Base-by-base conservation (phyloP, 1,284 basidiomycete genomes). In the Sutorius eximius region DNA sequence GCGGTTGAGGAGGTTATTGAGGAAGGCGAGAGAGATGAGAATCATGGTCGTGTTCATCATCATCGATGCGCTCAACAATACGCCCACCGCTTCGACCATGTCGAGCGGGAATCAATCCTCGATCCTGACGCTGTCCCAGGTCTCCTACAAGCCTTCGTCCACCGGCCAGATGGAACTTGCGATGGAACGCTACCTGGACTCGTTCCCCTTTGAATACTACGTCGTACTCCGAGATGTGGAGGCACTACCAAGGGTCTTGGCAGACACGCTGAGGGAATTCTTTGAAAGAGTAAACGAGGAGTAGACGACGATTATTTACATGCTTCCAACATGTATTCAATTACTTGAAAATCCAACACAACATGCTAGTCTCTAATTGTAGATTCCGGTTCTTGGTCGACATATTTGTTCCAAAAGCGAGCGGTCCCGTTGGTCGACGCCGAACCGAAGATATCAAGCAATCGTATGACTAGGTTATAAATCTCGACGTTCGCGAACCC, bases 181-280 rank as follows among this genome's bases (percentile, higher is more conserved):
- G 67, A 86, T 98, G 79, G 82, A 90, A 64, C 84, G 92, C 47
- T 98, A 98, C 71, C 73, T 98, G 63, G 95, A 98, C 69, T 90
- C 93, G 4, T 99, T 99, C 83, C 97, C 97, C 0, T 99, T 99
- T 75, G 94, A 98, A 75, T 97, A 97, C 71, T 99, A 95, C 64
- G 90, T 98, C 48, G 91, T 99, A 16, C 75, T 99, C 44, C 80
- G 94, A 57, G 86, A 92, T 64, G 93, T 97, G 38, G 94, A 97
- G 71, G 86, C 93, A 5, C 76, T 99, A 42, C 97, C 97, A 0
- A 91, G 94, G 52, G 93, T 98, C 13, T 75, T 99, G 58, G 82
- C 91, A n/a, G 86, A 89, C 42, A 98, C 95, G 2, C 76, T 99
- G 56, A 87, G 93, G 62, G 95, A 99, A 71, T 99, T 93, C 69